These are phyloP conservation scores for Aspergillus niger DNA, from an alignment of 2,329 filamentous ascomycete genomes.

Conservation along the genomic window DNA sequence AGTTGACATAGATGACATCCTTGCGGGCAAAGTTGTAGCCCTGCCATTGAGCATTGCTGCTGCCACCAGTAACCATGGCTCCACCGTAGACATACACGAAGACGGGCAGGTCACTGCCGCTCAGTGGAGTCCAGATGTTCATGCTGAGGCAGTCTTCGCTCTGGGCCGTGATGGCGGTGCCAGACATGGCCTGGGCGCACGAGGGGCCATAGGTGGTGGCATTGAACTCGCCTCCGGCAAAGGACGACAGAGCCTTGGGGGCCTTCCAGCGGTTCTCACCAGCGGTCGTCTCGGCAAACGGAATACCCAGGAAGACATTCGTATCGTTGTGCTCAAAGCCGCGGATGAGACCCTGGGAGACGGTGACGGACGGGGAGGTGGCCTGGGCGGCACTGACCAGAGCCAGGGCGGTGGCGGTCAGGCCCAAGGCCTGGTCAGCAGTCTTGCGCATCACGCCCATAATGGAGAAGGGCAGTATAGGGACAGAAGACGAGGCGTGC, in stretches of 20 bases:
- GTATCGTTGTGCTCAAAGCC: conserved; percentile 29
- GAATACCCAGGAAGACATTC: conserved; percentile 28
- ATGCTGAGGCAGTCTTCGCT: conserved; percentile 27
- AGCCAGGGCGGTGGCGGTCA: conserved; percentile 17
- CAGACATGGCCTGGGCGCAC: conserved; percentile 28
- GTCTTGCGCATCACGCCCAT: conserved; percentile 16
- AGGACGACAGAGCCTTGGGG: conserved; percentile 15
- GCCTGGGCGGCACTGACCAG: conserved; percentile 12
- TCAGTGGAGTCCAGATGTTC: conserved; percentile 25
- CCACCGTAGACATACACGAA: conserved; percentile 61
- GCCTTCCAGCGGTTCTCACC: conserved; percentile 28
- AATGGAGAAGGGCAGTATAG: not conserved
- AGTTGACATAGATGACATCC: conserved; percentile 27
- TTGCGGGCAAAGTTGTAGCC: conserved; percentile 26
- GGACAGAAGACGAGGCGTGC: not conserved
- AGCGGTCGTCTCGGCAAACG: conserved; percentile 24
- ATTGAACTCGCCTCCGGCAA: conserved; percentile 16
- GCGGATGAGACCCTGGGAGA: conserved; percentile 25
- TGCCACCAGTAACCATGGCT: conserved; percentile 57
- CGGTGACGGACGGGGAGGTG: conserved; percentile 16
- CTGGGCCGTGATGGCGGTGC: conserved; percentile 22
- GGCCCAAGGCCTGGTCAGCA: conserved; percentile 11
- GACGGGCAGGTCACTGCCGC: conserved; percentile 19
- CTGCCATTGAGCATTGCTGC: conserved; percentile 28
- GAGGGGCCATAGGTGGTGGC: conserved; percentile 23